Base-by-base conservation (phyloP, 225 moss, liverwort and hornwort genomes). In the Rhytidiadelphus loreus region DNA sequence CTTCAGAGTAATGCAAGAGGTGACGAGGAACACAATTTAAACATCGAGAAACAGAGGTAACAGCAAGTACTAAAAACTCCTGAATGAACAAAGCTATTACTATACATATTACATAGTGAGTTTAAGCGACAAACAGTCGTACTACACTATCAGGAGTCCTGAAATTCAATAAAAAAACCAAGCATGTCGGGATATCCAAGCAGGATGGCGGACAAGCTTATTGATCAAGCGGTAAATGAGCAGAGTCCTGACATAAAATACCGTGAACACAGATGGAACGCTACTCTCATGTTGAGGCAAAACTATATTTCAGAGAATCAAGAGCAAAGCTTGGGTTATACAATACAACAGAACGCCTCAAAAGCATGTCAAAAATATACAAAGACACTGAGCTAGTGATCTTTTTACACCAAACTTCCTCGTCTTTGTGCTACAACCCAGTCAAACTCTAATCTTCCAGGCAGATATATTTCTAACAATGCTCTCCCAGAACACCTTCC, bases 361-460 rank as follows among this genome's bases (percentile, higher is more conserved):
- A 76, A n/a, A 88, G 84, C 86, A 91, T 93, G 88, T 90, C 89
- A 76, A 92, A 93, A 93, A 64, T 90, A 60, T 89, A 83, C 92
- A 83, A 91, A 89, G 93, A 90, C 90, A 93, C 58, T 89, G 68
- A 82, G 87, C 80, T 91, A 90, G 86, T 89, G 83, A 87, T 89
- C 87, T 89, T 90, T n/a, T 81, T 75, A 85, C 93, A 90, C 91
- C 90, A 88, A 81, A 84, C 86, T 88, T 91, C 73, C 66, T 88
- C 77, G 86, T 82, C 89, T 89, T 90, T 86, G 89, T 81, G 83
- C 89, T 87, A 91, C 86, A 80, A 90, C 69, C 88, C 83, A 83
- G 75, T 90, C 83, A 43, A 86, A 86, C 58, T 80, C 87, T 79
- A 87, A 80, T 88, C 87, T 57, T 68, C 80, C 50, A 77, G 75